Percentiles rank a stretch among this genome's conserved stretches.
Evolutionary conservation across 2,329 filamentous ascomycete genomes (phyloP).

Genomic region (Basipetospora chlamydospora): DNA sequence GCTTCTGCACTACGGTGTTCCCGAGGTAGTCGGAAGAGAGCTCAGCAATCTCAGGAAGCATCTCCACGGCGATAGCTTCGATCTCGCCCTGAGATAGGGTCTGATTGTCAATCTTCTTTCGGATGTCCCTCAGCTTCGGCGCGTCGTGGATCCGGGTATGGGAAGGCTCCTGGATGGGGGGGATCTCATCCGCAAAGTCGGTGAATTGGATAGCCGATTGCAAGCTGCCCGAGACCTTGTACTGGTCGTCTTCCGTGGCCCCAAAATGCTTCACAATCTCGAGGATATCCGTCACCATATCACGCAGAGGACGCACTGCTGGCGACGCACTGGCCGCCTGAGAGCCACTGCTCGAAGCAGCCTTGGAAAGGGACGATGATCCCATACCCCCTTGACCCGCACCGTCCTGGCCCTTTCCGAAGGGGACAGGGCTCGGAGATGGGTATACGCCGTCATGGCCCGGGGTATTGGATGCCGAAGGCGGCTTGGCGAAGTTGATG

Average conservation of each 20-base stretch:
- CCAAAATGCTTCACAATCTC: slow-evolving; percentile 82
- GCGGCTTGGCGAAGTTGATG: slow-evolving; percentile 95
- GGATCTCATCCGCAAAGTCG: slow-evolving; percentile 66
- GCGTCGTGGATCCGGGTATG: slow-evolving; percentile 86
- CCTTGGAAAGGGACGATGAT: slow-evolving; percentile 24
- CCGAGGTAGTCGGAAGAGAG: slow-evolving; percentile 90
- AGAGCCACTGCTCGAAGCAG: slow-evolving; percentile 12
- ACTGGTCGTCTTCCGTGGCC: slow-evolving; percentile 63
- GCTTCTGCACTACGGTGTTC: slow-evolving; percentile 98
- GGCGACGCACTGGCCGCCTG: slow-evolving; percentile 31
- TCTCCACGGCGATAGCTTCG: slow-evolving; percentile 79
- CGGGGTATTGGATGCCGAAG: slow-evolving; percentile 77
- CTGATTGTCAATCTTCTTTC: slow-evolving; percentile 95
- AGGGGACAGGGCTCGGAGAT: slow-evolving; percentile 82
- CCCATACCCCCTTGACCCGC: slow-evolving; percentile 17
- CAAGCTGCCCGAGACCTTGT: slow-evolving; percentile 57
- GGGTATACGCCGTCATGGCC: slow-evolving; percentile 78
- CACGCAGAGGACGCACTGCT: slow-evolving; percentile 56
- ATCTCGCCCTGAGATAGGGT: slow-evolving; percentile 75
- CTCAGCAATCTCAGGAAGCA: slow-evolving; percentile 94
- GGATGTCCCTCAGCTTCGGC: slow-evolving; percentile 84
- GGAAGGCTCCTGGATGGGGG: slow-evolving; percentile 74
- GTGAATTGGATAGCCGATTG: slow-evolving; percentile 64
- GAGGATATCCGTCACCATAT: slow-evolving; percentile 71
- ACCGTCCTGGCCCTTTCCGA: slow-evolving; percentile 41